Conservation (phyloP, 495 filamentous ascomycete genomes). For the Aspergillus mulundensis region DNA sequence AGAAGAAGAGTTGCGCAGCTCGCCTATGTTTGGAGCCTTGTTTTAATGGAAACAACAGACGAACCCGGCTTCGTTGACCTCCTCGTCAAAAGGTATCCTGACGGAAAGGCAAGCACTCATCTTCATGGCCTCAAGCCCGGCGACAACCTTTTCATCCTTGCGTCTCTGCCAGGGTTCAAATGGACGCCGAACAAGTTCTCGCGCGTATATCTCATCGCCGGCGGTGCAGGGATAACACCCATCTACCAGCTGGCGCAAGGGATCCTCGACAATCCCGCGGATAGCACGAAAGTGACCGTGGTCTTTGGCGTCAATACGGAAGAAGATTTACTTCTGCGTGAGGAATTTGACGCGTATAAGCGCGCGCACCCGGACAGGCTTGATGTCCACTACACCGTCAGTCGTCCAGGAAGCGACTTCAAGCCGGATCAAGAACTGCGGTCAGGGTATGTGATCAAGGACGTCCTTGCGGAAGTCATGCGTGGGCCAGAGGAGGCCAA, state of each 20-base stretch:
- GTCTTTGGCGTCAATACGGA: constrained; percentile 65
- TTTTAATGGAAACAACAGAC: constrained; percentile 26
- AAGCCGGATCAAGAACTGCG: constrained; percentile 14
- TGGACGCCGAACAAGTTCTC: constrained; percentile 54
- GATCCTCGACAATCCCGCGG: constrained; percentile 57
- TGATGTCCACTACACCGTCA: constrained; percentile 56
- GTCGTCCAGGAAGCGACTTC: constrained; percentile 33
- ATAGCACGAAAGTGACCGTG: constrained; percentile 58
- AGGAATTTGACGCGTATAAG: constrained; percentile 52
- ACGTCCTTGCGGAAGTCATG: constrained; percentile 50
- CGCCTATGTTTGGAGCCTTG: too few relatives aligned
- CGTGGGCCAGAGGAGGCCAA: constrained; percentile 31
- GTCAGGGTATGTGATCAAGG: constrained; percentile 55
- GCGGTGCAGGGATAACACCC: constrained; percentile 62
- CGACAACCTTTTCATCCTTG: constrained; percentile 50
- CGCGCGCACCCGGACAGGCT: constrained; percentile 53
- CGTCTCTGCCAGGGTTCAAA: constrained; percentile 45
- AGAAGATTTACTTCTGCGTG: constrained; percentile 53
- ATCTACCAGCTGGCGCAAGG: constrained; percentile 58
- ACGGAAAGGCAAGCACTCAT: constrained; percentile 57
- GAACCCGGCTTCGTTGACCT: constrained; percentile 53
- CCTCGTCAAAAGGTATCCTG: constrained; percentile 61
- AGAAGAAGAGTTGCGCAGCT: background rate
- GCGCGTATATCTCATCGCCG: constrained; percentile 57
- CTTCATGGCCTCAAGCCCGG: constrained; percentile 60